Percentiles rank a stretch among this genome's conserved stretches.
Conservation (phyloP, 208 protist species). For the Crithidia thermophila region DNA sequence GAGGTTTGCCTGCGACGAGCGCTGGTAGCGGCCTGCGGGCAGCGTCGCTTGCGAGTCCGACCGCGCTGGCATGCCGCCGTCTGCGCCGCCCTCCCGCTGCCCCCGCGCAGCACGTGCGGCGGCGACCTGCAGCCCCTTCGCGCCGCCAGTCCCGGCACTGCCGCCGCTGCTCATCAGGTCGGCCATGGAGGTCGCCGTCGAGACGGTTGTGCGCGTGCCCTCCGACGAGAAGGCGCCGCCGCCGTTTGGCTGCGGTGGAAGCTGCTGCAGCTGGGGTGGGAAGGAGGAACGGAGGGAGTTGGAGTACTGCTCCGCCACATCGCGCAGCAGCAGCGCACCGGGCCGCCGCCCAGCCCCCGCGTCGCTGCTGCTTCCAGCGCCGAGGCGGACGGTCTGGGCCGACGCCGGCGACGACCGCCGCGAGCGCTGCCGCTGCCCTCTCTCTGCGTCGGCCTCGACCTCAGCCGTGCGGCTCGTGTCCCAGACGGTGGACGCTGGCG, state of each 20-base stretch:
- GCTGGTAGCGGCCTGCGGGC: conserved; percentile 12
- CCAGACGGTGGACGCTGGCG: not conserved
- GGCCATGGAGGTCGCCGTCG: not conserved
- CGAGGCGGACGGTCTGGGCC: not conserved
- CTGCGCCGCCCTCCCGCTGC: not conserved
- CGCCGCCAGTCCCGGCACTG: not conserved
- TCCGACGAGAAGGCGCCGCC: not conserved
- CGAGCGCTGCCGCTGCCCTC: not conserved
- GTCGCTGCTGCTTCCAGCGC: not conserved
- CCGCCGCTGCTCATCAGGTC: conserved; percentile 2
- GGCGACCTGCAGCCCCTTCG: not conserved
- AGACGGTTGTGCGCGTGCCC: not conserved
- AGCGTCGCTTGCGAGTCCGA: conserved; percentile 6
- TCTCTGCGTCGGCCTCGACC: not conserved
- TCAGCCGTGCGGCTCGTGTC: not conserved
- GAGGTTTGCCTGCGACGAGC: conserved; percentile 10
- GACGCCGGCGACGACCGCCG: not conserved
- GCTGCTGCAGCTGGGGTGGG: conserved; percentile 12
- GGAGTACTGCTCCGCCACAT: conserved; percentile 18
- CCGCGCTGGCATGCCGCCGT: conserved; percentile 3
- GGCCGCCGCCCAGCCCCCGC: not conserved
- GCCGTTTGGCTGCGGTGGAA: too few relatives aligned
- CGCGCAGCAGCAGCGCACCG: conserved; percentile 5
- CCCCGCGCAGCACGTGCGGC: not conserved
- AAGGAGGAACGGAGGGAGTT: conserved; percentile 32